Base-by-base conservation (phyloP, 2,329 filamentous ascomycete species). In the Mycosphaerella sp. region DNA sequence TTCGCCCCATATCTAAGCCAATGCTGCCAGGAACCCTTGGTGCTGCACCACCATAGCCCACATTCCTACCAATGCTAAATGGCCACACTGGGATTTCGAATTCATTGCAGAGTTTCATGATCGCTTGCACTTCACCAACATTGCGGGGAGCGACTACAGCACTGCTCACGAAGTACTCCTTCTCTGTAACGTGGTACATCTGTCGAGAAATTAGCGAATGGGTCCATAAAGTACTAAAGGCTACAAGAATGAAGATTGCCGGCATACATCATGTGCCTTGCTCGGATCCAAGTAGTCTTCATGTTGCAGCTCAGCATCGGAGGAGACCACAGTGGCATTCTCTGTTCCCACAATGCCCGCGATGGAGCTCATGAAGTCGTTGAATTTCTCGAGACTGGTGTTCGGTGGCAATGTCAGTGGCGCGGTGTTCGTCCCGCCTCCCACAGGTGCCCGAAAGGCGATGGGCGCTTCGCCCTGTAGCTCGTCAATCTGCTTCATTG, bases 11-110 rank as follows among this genome's bases (percentile, higher is more conserved):
- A 56, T 80, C 76, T 17, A 81, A 51, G 2, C 74, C 73, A 0
- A 80, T 67, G n/a, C 72, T 73, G 4, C 78, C 78, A 0, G 73
- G 74, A 0, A 81, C 75, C 34, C 78, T 68, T 0, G 78, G 78
- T 0, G 77, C 78, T 11, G 76, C 75, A n/a, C 78, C 78, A 26
- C 79, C 78, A 53, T 80, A 80, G 12, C 78, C 80, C 2, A 78
- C 68, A 52, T 79, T 78, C 38, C 76, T 67, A 0, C 77, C 76
- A 57, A 77, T 73, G 2, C 73, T 76, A 56, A 77, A 74, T 8
- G 76, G 76, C 63, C 74, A 79, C 41, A 79, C 66, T 1, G 77
- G 76, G 2, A 78, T 72, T 6, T 67, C 60, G 55, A 70, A 71
- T 46, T 75, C 67, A 58, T 79, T 78, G 32, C 72, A 73, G 64